A percentile compares a stretch with the other conserved stretches of the same genome.
These are phyloP conservation scores for Phytophthora uliginosa DNA, from an alignment of 352 stramenopile species.

Conservation along the genomic window DNA sequence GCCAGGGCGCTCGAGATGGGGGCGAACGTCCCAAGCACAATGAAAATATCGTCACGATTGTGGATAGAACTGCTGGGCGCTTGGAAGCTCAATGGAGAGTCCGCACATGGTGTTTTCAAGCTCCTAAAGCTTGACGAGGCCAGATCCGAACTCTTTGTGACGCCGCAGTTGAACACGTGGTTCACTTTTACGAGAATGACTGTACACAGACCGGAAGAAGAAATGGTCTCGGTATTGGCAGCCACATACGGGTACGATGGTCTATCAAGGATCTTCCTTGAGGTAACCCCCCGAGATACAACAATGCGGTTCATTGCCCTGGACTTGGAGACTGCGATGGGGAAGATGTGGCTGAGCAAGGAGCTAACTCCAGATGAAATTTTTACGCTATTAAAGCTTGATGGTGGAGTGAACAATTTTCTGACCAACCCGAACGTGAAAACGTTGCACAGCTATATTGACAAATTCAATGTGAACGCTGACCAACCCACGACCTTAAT, in stretches of 20 bases:
- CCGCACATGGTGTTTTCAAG: constrained; percentile 3
- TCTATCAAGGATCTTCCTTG: background rate
- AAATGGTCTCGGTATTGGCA: background rate
- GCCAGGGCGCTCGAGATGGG: constrained; percentile 7
- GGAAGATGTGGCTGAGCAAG: background rate
- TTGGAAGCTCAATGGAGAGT: constrained; percentile 1
- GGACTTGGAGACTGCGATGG: background rate
- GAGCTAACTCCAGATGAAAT: background rate
- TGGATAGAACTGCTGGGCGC: background rate
- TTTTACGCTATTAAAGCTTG: background rate
- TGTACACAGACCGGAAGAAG: background rate
- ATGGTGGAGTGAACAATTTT: background rate
- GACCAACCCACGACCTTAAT: no score
- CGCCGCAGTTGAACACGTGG: constrained; percentile 3
- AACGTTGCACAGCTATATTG: background rate
- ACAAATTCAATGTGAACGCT: background rate
- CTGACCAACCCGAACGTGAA: background rate
- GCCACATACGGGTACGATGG: background rate
- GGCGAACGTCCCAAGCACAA: background rate
- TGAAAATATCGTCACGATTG: background rate
- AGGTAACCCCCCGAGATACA: background rate
- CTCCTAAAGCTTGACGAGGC: constrained; percentile 12
- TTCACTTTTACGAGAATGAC: background rate
- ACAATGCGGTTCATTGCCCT: background rate
- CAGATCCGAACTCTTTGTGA: background rate